Evolutionary conservation across 2,329 filamentous ascomycete species (phyloP), one percentile per base, ranked within the genome.

Genomic region (Claviceps sp.): DNA sequence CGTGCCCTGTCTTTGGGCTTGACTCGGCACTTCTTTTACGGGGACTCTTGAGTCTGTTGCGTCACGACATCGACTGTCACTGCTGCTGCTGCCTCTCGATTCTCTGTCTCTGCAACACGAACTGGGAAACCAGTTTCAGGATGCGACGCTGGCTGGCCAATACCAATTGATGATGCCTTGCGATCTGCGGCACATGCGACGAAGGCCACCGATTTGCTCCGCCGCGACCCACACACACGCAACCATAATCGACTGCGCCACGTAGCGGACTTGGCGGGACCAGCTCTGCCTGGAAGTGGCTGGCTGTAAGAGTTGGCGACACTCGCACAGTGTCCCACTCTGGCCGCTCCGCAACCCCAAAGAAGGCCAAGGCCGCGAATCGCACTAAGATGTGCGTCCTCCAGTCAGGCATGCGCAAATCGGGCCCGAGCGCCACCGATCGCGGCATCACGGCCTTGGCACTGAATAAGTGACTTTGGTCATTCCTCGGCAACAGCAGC

Each of bases 191-290:
- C 41, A 43, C 41, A 43, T 43, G 11, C 20, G 41, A 22, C 11
- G 5, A 24, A 22, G 11, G 50, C 22, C 20, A 24, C 56, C 56
- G 51, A 56, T 40, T 57, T 56, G 55, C 52, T 52, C 55, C 55
- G 55, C 41, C 34, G n/a, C 48, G 45, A 37, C 46, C 46, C 51
- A 49, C 48, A 11, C 30, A 11, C 4, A 42, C 8, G 13, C 8
- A 20, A 4, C 9, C 24, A 14, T 14, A 16, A 22, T 34, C 16
- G 16, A 30, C 44, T 34, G 44, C 44, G 44, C 44, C 44, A 46
- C 43, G 43, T 24, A 24, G 20, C 20, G 20, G 41, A 43, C 20
- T 14, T 14, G 6, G 20, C 18, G 20, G 11, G 4, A 20, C 41
- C 41, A 13, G 18, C 9, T 42, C 9, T 9, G 41, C 5, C 18